Conservation (phyloP, 2,329 filamentous ascomycete genomes). For the Phaeosphaeria sp. region DNA sequence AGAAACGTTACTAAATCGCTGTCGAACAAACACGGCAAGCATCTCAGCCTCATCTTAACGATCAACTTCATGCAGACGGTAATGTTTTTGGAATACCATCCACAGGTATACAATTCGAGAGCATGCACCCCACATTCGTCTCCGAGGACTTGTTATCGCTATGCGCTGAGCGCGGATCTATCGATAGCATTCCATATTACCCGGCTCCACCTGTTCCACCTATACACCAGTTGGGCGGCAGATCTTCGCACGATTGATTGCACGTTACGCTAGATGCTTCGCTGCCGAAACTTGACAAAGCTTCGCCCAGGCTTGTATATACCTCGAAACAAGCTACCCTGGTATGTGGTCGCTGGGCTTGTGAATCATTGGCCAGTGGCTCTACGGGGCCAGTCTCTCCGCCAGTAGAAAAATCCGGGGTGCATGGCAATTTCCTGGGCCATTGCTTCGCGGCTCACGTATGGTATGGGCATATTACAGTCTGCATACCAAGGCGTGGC, state of each 20-base stretch:
- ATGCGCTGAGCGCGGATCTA: conserved; percentile 14
- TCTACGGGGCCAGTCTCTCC: neutral
- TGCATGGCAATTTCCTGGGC: conserved; percentile 13
- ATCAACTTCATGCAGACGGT: neutral
- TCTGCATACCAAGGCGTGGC: conserved; percentile 4
- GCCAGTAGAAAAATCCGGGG: conserved; percentile 7
- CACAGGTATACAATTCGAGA: neutral
- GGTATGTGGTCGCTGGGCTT: neutral
- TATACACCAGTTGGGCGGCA: conserved; percentile 14
- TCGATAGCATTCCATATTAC: conserved; percentile 21
- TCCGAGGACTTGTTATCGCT: conserved; percentile 14
- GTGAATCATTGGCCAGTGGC: neutral
- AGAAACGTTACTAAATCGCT: neutral
- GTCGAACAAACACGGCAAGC: neutral
- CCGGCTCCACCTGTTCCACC: conserved; percentile 4
- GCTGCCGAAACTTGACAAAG: conserved; percentile 2
- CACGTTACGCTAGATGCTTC: conserved; percentile 2
- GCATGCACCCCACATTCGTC: neutral
- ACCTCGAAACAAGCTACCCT: conserved; percentile 16
- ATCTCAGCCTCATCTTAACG: neutral
- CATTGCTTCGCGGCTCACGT: conserved; percentile 11
- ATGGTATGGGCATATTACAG: conserved; percentile 15
- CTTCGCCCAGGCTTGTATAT: conserved; percentile 6
- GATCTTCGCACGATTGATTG: conserved; percentile 13
- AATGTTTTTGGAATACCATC: neutral